Percentiles rank a stretch among this genome's conserved stretches.
phyloP scores from a whole-genome alignment of 2,329 filamentous ascomycete species.

The Tolypocladium endophyticum region DNA sequence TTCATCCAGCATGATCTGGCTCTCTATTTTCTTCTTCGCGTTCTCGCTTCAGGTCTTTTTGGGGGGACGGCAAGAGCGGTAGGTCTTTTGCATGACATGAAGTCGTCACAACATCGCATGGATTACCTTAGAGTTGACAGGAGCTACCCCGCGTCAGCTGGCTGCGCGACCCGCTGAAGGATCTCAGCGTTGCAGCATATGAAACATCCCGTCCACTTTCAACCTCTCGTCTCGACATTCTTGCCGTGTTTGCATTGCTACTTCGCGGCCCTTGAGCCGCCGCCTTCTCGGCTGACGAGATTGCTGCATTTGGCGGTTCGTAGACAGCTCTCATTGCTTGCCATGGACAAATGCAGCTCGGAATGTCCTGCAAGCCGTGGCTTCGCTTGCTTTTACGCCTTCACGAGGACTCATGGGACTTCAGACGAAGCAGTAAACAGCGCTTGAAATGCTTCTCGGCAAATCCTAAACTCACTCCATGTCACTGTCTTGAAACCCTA shows the following conservation, averaged over 20 bases:
- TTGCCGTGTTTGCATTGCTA: neutral
- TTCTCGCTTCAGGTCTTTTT: neutral
- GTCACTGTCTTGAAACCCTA: conserved; percentile 2
- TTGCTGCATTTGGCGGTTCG: neutral
- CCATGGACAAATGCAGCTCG: neutral
- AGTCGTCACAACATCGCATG: neutral
- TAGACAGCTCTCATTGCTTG: neutral
- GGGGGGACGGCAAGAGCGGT: too few species aligned
- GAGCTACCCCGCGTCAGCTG: neutral
- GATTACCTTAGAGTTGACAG: too few species aligned
- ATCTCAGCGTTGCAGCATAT: neutral
- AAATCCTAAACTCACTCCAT: too few species aligned
- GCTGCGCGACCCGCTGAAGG: neutral
- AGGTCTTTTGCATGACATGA: too few species aligned
- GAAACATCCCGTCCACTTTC: neutral
- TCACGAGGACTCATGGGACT: too few species aligned
- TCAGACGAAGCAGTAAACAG: too few species aligned
- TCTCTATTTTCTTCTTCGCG: neutral
- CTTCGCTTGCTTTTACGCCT: too few species aligned
- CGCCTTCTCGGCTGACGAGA: neutral
- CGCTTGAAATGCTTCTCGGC: too few species aligned
- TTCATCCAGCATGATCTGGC: neutral
- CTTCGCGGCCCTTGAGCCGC: neutral
- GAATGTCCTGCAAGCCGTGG: too few species aligned
- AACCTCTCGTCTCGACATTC: neutral